Evolutionary conservation across 1,139 yeast genomes (phyloP).

Genomic region (Pichia sp.): DNA sequence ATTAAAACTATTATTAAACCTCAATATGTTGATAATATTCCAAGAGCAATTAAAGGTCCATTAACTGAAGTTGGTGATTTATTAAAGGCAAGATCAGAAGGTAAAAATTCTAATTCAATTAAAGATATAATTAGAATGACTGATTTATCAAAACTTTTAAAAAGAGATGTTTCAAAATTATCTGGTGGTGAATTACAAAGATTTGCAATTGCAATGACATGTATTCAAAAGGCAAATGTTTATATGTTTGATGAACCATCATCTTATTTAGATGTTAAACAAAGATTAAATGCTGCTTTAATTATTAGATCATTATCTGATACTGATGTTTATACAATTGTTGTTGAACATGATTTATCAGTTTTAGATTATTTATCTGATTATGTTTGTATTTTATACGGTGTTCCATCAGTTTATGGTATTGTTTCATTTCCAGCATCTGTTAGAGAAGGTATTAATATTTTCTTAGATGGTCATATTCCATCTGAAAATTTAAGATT

Average conservation of each 20-base stretch:
- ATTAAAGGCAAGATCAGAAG: constrained; percentile 66
- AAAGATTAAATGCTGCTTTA: constrained; percentile 95
- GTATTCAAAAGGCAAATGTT: constrained; percentile 90
- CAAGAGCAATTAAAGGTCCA: constrained; percentile 91
- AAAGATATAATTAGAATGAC: constrained; percentile 53
- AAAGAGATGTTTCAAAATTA: constrained; percentile 80
- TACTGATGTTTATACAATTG: constrained; percentile 77
- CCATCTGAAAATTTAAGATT: constrained; percentile 95
- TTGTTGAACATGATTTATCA: constrained; percentile 97
- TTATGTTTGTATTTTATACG: constrained; percentile 91
- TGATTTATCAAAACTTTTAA: constrained; percentile 67
- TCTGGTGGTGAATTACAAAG: constrained; percentile 99
- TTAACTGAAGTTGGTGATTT: constrained; percentile 82
- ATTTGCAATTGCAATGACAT: constrained; percentile 95
- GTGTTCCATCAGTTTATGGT: constrained; percentile 97
- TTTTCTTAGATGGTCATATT: constrained; percentile 94
- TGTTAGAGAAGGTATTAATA: constrained; percentile 97
- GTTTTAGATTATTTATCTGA: constrained; percentile 95
- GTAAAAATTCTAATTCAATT: constrained; percentile 49
- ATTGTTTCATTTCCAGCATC: constrained; percentile 94
- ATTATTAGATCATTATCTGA: constrained; percentile 78
- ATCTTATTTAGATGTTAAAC: constrained; percentile 95
- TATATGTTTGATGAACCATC: constrained; percentile 99
- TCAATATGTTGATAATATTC: constrained; percentile 94
- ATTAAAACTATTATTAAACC: constrained; percentile 95